Evolutionary conservation across 257 asterid species (phyloP).

Genomic region (Solanum clarkiae): DNA sequence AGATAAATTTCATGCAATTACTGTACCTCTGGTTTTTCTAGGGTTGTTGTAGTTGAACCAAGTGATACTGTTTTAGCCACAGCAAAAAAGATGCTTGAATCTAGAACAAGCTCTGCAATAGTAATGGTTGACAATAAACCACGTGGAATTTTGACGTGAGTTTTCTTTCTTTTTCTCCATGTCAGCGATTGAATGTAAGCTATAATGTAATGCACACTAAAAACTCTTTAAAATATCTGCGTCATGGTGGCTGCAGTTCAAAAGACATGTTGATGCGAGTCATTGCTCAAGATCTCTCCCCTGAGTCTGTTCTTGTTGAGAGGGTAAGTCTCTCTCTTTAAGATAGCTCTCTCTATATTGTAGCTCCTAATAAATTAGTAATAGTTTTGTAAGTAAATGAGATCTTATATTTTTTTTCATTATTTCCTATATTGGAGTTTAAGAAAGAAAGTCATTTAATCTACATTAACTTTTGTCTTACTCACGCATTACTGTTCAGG

Average conservation of each 20-base stretch:
- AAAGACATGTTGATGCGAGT: slow-evolving; percentile 91
- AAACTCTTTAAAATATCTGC: not conserved
- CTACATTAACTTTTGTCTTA: not conserved
- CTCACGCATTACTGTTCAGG: slow-evolving; percentile 27
- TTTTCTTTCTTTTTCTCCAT: not conserved
- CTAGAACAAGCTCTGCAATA: slow-evolving; percentile 50
- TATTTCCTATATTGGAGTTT: not conserved
- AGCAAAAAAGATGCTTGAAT: slow-evolving; percentile 78
- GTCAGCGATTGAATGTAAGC: not conserved
- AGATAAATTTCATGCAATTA: not conserved
- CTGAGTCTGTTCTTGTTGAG: slow-evolving; percentile 70
- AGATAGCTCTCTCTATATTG: not conserved
- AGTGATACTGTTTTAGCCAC: slow-evolving; percentile 63
- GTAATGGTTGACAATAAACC: slow-evolving; percentile 80
- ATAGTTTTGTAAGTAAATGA: not conserved
- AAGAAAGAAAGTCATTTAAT: not conserved
- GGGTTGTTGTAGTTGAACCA: slow-evolving; percentile 67
- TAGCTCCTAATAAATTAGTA: not conserved
- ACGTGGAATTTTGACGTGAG: slow-evolving; percentile 62
- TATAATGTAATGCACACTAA: not conserved
- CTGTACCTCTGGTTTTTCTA: slow-evolving; percentile 7
- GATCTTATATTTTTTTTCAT: not conserved
- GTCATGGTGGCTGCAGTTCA: slow-evolving; percentile 34
- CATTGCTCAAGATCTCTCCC: slow-evolving; percentile 73
- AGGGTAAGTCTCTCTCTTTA: slow-evolving; percentile 34